A percentile compares a stretch with the other conserved stretches of the same genome.
Conservation (phyloP, 164 flowering plant species). For the Magnolia sinica region DNA sequence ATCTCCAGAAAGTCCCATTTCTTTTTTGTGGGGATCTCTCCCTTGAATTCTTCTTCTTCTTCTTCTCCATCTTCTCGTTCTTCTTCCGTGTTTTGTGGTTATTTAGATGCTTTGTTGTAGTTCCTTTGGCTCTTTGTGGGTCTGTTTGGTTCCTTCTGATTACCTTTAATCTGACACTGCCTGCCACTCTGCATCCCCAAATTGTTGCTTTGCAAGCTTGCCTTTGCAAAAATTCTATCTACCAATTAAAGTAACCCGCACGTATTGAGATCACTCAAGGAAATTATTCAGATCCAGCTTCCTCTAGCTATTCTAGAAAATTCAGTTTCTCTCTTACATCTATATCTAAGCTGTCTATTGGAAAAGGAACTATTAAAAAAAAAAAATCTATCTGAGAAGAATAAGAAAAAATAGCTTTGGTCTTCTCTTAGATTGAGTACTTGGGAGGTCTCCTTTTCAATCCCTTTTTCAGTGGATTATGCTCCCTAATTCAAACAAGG, state of each 20-base stretch:
- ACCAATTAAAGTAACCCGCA: slow-evolving; percentile 21
- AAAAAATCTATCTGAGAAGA: too few relatives aligned
- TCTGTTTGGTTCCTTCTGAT: slow-evolving; percentile 24
- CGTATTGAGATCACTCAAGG: slow-evolving; percentile 12
- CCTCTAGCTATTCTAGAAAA: slow-evolving; percentile 17
- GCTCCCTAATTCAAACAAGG: slow-evolving; percentile 16
- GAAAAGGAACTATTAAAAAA: too few relatives aligned
- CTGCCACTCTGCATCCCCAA: slow-evolving; percentile 18
- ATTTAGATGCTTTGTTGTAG: slow-evolving; percentile 14
- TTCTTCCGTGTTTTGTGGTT: slow-evolving; percentile 11
- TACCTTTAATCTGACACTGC: slow-evolving; percentile 28
- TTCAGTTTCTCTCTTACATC: neutral
- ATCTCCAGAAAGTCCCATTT: slow-evolving; percentile 43
- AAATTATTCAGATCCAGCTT: slow-evolving; percentile 28
- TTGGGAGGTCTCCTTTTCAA: slow-evolving; percentile 3
- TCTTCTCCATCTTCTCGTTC: slow-evolving; percentile 9
- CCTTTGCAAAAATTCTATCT: slow-evolving; percentile 12
- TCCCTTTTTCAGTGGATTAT: neutral
- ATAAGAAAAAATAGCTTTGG: neutral
- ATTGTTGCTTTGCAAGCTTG: neutral
- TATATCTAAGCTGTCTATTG: neutral
- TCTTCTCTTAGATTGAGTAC: neutral
- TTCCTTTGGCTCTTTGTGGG: slow-evolving; percentile 29
- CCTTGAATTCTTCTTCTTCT: slow-evolving; percentile 8
- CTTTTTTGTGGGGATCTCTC: slow-evolving; percentile 26